Percentiles rank a stretch among this genome's conserved stretches.
Evolutionary conservation across 73 alveolate species (phyloP).

Genomic region (Halteria grandinella): DNA sequence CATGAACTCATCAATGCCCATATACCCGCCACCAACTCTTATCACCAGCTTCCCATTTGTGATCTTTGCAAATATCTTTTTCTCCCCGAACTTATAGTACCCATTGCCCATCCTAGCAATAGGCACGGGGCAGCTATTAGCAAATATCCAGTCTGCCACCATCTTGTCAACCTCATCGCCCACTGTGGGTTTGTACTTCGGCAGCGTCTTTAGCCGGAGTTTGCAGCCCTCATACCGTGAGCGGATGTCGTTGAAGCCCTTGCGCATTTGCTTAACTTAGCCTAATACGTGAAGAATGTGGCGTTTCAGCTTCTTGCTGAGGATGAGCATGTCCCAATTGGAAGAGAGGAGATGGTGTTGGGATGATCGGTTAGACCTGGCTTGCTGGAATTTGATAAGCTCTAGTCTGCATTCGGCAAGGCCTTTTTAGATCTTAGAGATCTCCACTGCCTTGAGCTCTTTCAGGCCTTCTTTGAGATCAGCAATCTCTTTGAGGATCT

Average conservation of each 20-base stretch:
- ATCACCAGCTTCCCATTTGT: slow-evolving; percentile 78
- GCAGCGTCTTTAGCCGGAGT: not conserved
- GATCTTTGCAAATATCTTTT: slow-evolving; percentile 71
- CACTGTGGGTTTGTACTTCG: slow-evolving; percentile 50
- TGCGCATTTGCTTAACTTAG: slow-evolving; percentile 23
- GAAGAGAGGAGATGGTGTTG: not conserved
- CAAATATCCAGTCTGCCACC: slow-evolving; percentile 73
- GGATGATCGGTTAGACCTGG: not conserved
- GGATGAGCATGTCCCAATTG: slow-evolving; percentile 6
- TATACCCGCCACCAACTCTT: slow-evolving; percentile 88
- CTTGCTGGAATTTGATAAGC: no score
- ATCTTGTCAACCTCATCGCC: slow-evolving; percentile 72
- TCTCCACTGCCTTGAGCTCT: no score
- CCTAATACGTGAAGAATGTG: not conserved
- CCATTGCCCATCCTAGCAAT: slow-evolving; percentile 77
- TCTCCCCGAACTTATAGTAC: slow-evolving; percentile 73
- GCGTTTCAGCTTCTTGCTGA: slow-evolving; percentile 44
- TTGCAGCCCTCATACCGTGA: not conserved
- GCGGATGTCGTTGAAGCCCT: slow-evolving; percentile 1
- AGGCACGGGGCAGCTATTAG: slow-evolving; percentile 63
- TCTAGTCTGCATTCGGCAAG: no score
- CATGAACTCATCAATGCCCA: slow-evolving; percentile 83
- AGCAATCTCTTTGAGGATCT: not conserved
- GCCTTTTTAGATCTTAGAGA: no score
- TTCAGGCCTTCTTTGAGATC: slow-evolving; percentile 6